Evolutionary conservation across 441 rosid genomes (phyloP), one percentile per base, ranked within the genome.

Genomic region (Mallotus repandus): DNA sequence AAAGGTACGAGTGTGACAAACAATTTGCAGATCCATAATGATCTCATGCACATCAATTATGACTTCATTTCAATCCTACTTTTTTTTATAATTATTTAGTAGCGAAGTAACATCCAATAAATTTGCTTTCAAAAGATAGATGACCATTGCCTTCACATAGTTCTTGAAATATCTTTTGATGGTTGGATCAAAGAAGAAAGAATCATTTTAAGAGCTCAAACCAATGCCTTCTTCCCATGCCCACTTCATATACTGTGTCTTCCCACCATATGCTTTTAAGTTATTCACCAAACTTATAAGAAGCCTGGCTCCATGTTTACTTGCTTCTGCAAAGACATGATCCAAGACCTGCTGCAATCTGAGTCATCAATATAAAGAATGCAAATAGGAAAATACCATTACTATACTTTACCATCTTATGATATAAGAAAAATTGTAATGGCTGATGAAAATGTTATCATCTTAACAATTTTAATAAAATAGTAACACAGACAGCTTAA

Each of bases 141-240:
- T 45, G 70, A 71, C 10, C 3, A 69, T 52, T 81, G 87, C 98
- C 80, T 86, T 84, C 49, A 91, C 82, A 70, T 93, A 90, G 71
- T 87, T 81, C 90, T 89, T 95, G 86, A 89, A 95, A 84, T 90
- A 93, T 78, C 74, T n/a, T 88, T 90, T 91, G 84, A 90, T 90
- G 73, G 97, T 88, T 65, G 99, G 98, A 83, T 93, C 98, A 46
- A 82, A 95, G 86, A 87, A 94, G 94, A 95, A 95, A 18, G 98
- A 93, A 83, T 95, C 99, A 71, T 95, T 91, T 12, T 92, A 91
- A 0, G 98, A 87, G 82, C 96, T 93, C 84, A 93, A 83, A 63
- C 91, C 98, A 78, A 90, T 53, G 45, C 99, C 98, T 84, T 93
- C 99, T 74, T 91, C 84, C 97, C 93, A 89, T 13, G 97, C 99